These are phyloP conservation scores for Diaporthe caulivora DNA, from an alignment of 2,329 filamentous ascomycete genomes.

Conservation along the genomic window DNA sequence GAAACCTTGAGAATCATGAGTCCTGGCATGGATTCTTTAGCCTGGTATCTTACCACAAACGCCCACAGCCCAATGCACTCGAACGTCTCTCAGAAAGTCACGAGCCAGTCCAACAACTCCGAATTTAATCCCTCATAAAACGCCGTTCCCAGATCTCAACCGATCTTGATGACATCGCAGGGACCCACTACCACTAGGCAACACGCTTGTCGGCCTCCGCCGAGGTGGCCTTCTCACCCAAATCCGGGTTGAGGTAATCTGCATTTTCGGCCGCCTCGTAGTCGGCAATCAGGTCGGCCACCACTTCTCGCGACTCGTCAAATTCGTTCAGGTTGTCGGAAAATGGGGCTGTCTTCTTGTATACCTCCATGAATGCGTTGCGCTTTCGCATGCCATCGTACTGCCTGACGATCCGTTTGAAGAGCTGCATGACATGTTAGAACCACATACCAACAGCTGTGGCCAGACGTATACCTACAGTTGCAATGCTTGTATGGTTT, in stretches of 20 bases:
- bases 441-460: constrained; percentile 3
- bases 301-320: constrained; percentile 92
- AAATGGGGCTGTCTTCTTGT: constrained; percentile 96
- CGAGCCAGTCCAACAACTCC: constrained; percentile 11
- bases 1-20: constrained; percentile 21
- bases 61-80: constrained; percentile 33
- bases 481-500: constrained; percentile 97
- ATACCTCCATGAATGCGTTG: constrained; percentile 95
- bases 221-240: constrained; percentile 64
- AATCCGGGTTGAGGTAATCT: constrained; percentile 86
- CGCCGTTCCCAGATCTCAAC: constrained; percentile 10
- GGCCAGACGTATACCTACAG: constrained; percentile 61
- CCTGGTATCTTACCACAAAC: constrained; percentile 39
- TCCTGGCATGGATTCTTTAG: constrained; percentile 18
- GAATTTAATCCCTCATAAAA: constrained; percentile 22
- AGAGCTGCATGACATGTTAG: constrained; percentile 67
- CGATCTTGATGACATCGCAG: neutral
- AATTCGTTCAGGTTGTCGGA: constrained; percentile 93
- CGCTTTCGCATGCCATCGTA: constrained; percentile 96
- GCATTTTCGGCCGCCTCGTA: constrained; percentile 95
- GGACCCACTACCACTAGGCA: constrained; percentile 45
- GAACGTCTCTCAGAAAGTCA: constrained; percentile 13
- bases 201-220: constrained; percentile 66
- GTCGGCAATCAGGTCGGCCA: constrained; percentile 90
- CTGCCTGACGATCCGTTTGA: constrained; percentile 92